Evolutionary conservation across 495 filamentous ascomycete species (phyloP).

Genomic region (Penicillium bialowiezense): DNA sequence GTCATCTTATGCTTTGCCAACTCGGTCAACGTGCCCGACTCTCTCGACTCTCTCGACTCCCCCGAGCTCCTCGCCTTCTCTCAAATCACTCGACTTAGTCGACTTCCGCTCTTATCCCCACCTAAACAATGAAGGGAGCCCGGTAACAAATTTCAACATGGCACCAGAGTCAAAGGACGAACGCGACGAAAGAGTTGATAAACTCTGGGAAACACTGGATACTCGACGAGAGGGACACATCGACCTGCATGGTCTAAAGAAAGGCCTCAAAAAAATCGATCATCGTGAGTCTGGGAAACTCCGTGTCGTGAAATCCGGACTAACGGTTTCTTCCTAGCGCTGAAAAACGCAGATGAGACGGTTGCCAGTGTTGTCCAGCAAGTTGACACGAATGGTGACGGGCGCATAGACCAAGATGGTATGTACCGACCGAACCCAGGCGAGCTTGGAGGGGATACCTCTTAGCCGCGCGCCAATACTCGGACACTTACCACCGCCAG

Average conservation of each 20-base stretch:
- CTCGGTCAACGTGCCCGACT: too few species aligned
- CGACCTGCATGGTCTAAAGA: constrained; percentile 77
- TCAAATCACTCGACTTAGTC: neutral
- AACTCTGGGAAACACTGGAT: constrained; percentile 79
- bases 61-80: neutral
- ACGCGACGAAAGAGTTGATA: constrained; percentile 72
- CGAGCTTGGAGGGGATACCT: constrained; percentile 5
- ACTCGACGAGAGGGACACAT: constrained; percentile 71
- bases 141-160: constrained; percentile 45
- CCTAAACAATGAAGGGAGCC: constrained; percentile 41
- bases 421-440: constrained; percentile 18
- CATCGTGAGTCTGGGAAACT: constrained; percentile 66
- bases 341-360: constrained; percentile 92
- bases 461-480: constrained; percentile 4
- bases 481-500: constrained; percentile 44
- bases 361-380: constrained; percentile 71
- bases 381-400: constrained; percentile 84
- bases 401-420: constrained; percentile 88
- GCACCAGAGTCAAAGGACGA: constrained; percentile 62
- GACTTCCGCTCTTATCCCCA: neutral
- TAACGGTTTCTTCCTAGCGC: constrained; percentile 53
- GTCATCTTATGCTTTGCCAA: too few species aligned
- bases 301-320: constrained; percentile 26
- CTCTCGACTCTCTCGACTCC: too few species aligned
- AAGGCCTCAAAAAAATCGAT: constrained; percentile 82